Evolutionary conservation across 2,329 filamentous ascomycete species (phyloP), one percentile per base, ranked within the genome.

Genomic region (Ascocoryne sarcoides): DNA sequence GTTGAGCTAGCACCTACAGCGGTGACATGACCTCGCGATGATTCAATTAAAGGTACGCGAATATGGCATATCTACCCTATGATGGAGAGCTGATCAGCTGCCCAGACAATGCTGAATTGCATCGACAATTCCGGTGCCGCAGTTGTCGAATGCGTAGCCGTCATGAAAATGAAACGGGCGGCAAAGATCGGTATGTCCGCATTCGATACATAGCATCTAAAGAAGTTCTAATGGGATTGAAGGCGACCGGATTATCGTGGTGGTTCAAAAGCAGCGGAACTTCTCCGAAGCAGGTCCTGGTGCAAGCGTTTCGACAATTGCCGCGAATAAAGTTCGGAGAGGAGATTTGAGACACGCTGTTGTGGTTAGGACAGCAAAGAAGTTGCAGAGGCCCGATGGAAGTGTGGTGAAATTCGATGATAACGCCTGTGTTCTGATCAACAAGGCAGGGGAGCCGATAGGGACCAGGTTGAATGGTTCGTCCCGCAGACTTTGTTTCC

Each of bases 101-200:
- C 4, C 18, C 23, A 95, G 92, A 84, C 89, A 62, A 87, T 98
- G 78, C 77, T 98, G 58, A 95, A 92, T 69, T 96, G 92, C 81
- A 96, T 98, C 78, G 92, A 98, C 82, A 98, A 61, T 73, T 96
- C 92, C 51, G 92, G 92, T 62, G 92, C 92, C 54, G 89, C 92
- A 57, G 74, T 98, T 53, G 92, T 96, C 67, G 92, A 98, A 70
- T 98, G 92, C 69, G 85, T 84, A 62, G 83, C 90, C 62, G 84
- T 96, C 48, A 71, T 98, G 58, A 86, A 86, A 60, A 92, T 90
- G 69, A 94, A 95, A 70, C 72, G 79, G 53, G 78, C 82, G 58
- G 92, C 90, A 45, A 82, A 81, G 59, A 89, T 98, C 59, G 92
- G 89, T 95, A 75, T 57, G 73, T 50, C 33, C 16, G 19, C n/a